Percentiles rank a stretch among this genome's conserved stretches.
These are phyloP conservation scores for Penium margaritaceum DNA, from an alignment of 139 green algal species.

Conservation along the genomic window DNA sequence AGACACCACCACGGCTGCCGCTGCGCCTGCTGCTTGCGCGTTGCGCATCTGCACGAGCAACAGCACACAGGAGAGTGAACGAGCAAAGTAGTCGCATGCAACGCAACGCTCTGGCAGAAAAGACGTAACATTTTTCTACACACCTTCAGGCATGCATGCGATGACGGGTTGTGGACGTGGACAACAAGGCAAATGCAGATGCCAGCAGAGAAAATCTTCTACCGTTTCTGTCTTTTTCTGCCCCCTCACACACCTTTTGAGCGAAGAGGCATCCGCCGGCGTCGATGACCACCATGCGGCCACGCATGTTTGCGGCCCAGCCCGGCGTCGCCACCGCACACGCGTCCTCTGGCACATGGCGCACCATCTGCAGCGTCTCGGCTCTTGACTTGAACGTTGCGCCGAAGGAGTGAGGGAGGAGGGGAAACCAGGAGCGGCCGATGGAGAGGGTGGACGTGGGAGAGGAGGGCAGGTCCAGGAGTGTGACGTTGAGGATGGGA, in stretches of 20 bases:
- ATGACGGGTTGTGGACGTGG: background rate
- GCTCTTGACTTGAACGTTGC: background rate
- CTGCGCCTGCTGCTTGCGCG: conserved; percentile 11
- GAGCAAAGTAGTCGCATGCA: too few relatives aligned
- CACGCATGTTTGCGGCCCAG: background rate
- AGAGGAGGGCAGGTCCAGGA: conserved; percentile 6
- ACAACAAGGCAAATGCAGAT: background rate
- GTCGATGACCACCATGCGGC: conserved; percentile 12
- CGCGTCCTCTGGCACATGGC: background rate
- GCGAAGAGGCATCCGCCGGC: conserved; percentile 13
- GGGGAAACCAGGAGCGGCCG: conserved; percentile 17
- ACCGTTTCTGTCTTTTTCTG: too few relatives aligned
- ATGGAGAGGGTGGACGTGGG: background rate
- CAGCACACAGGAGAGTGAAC: too few relatives aligned
- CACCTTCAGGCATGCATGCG: too few relatives aligned
- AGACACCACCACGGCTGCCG: conserved; percentile 13
- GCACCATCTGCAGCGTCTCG: background rate
- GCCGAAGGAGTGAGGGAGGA: conserved; percentile 18
- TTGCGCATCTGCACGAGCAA: conserved; percentile 33
- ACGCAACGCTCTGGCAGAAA: too few relatives aligned
- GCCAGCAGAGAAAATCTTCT: too few relatives aligned
- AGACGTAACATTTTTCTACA: too few relatives aligned
- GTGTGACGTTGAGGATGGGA: background rate
- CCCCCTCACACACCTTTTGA: conserved; percentile 21
- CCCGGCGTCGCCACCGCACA: background rate